Conservation (phyloP, 305 asterid genomes). For the Caryopteris hybrid region DNA sequence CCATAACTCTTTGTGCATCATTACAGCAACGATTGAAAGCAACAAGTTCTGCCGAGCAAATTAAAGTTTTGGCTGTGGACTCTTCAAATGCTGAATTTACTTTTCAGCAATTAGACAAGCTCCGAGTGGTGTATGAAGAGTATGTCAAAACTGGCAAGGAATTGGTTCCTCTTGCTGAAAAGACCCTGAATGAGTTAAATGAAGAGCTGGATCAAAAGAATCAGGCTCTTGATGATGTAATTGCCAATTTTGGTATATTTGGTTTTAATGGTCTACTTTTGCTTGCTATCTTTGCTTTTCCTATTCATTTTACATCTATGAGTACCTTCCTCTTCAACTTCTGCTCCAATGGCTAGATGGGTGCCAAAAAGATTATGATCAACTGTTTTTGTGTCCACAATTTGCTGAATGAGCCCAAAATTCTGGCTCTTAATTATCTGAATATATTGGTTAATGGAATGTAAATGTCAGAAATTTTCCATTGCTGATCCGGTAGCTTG, state of each 20-base stretch:
- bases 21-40: constrained; percentile 77
- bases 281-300: not conserved
- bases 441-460: not conserved
- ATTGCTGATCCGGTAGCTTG: not conserved
- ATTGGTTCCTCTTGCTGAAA: constrained; percentile 75
- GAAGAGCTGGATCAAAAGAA: constrained; percentile 74
- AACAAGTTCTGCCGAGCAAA: constrained; percentile 51
- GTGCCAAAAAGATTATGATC: not conserved
- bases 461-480: not conserved
- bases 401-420: not conserved
- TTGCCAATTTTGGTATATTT: constrained; percentile 22
- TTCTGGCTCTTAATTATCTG: not conserved
- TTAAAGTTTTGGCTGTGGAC: constrained; percentile 53
- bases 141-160: constrained; percentile 64
- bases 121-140: constrained; percentile 80
- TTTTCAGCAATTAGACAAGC: constrained; percentile 88
- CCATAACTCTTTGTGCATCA: constrained; percentile 11
- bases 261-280: constrained; percentile 10
- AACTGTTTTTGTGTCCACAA: not conserved
- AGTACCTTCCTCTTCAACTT: not conserved
- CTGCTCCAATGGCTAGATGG: constrained; percentile 7
- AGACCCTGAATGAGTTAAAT: constrained; percentile 52
- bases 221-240: constrained; percentile 95
- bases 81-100: constrained; percentile 65
- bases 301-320: not conserved